Evolutionary conservation across 805 yeast genomes (phyloP).

Genomic region (Pichia nakasei): DNA sequence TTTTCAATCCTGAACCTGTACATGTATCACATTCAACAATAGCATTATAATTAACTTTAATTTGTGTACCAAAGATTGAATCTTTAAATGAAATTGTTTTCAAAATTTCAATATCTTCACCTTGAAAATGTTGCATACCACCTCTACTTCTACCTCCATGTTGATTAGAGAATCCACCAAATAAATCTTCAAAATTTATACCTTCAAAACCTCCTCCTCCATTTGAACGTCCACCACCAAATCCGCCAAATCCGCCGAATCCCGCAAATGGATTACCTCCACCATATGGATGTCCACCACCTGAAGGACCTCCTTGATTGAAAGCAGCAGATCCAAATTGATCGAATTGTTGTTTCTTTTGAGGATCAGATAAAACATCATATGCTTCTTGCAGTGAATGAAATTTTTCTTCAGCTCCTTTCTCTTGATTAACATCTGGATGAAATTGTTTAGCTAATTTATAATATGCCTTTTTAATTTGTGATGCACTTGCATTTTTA

Average conservation of each 20-base stretch:
- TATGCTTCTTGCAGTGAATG: slow-evolving; percentile 93
- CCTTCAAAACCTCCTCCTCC: slow-evolving; percentile 19
- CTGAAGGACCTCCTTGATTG: slow-evolving; percentile 48
- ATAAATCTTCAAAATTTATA: slow-evolving; percentile 50
- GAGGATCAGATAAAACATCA: slow-evolving; percentile 79
- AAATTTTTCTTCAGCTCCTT: slow-evolving; percentile 78
- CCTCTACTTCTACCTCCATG: slow-evolving; percentile 28
- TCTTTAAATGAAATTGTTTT: slow-evolving; percentile 75
- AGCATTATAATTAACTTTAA: slow-evolving; percentile 61
- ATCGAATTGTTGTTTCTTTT: slow-evolving; percentile 82
- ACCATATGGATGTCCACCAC: slow-evolving; percentile 27
- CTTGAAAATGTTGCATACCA: slow-evolving; percentile 68
- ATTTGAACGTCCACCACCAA: slow-evolving; percentile 25
- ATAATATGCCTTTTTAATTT: slow-evolving; percentile 90
- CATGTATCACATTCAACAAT: slow-evolving; percentile 74
- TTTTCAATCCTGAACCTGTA: slow-evolving; percentile 76
- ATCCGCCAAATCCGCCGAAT: slow-evolving; percentile 36
- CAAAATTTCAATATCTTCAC: slow-evolving; percentile 79
- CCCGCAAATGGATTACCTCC: slow-evolving; percentile 35
- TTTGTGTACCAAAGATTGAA: slow-evolving; percentile 69
- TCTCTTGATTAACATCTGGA: slow-evolving; percentile 93
- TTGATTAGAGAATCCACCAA: slow-evolving; percentile 29
- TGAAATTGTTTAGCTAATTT: slow-evolving; percentile 89
- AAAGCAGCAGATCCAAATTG: slow-evolving; percentile 87
- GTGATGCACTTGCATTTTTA: slow-evolving; percentile 61